phyloP scores from a whole-genome alignment of 495 filamentous ascomycete species.

The Alectoria sarmentosa region DNA sequence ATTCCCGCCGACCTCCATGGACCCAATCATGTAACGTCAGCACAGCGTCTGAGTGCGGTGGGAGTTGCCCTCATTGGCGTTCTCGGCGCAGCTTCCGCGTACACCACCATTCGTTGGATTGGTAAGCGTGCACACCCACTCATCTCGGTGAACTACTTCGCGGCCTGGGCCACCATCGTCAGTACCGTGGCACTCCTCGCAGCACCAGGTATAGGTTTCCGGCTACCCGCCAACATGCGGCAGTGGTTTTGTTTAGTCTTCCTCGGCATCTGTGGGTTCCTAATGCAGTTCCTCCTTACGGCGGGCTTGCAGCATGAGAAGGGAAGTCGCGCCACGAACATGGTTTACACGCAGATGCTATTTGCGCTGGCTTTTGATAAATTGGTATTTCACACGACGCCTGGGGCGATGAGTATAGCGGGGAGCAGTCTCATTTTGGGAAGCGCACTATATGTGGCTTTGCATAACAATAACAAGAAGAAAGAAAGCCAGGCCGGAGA shows the following conservation, averaged over 20 bases:
- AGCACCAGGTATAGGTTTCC: constrained; percentile 46
- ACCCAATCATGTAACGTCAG: constrained; percentile 43
- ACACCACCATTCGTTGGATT: constrained; percentile 77
- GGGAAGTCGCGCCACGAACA: constrained; percentile 70
- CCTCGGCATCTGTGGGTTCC: constrained; percentile 69
- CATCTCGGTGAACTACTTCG: constrained; percentile 83
- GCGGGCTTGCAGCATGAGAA: constrained; percentile 61
- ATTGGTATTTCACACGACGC: constrained; percentile 64
- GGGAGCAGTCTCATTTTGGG: constrained; percentile 76
- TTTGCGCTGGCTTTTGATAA: constrained; percentile 82
- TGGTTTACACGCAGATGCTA: constrained; percentile 89
- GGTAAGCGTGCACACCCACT: constrained; percentile 78
- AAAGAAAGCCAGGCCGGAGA: neutral
- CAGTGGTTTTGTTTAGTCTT: constrained; percentile 69
- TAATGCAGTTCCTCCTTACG: constrained; percentile 85
- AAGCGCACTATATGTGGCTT: constrained; percentile 71
- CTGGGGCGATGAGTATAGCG: constrained; percentile 56
- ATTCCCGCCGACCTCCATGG: constrained; percentile 23
- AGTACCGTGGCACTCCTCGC: constrained; percentile 51
- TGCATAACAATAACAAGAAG: constrained; percentile 30
- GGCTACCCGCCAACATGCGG: constrained; percentile 49
- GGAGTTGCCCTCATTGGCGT: constrained; percentile 72
- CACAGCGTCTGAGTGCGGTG: constrained; percentile 67
- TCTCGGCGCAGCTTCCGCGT: constrained; percentile 68
- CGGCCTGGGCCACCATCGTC: constrained; percentile 60